Conservation (phyloP, 495 filamentous ascomycete species). For the Xylaria cubensis region DNA sequence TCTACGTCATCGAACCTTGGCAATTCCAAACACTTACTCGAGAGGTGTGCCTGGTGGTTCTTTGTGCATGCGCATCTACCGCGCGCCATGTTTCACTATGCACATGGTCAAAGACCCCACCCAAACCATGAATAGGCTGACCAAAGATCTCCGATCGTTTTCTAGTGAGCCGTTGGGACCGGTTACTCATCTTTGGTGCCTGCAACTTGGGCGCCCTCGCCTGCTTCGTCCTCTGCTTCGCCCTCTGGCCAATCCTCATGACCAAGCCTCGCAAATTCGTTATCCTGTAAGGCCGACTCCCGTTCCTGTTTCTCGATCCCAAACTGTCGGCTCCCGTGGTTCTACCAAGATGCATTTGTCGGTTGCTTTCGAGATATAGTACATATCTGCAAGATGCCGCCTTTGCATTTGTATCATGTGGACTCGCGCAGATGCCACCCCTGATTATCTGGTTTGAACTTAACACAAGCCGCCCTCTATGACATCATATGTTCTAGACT, state of each 20-base stretch:
- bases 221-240: constrained; percentile 92
- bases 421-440: constrained; percentile 34
- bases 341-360: constrained; percentile 26
- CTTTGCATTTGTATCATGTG: constrained; percentile 42
- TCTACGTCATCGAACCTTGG: constrained; percentile 31
- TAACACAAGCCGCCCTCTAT: constrained; percentile 24
- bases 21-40: constrained; percentile 31
- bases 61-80: constrained; percentile 49
- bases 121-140: constrained; percentile 39
- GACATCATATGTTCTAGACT: constrained; percentile 15
- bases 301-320: constrained; percentile 26
- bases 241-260: constrained; percentile 80
- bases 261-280: constrained; percentile 91
- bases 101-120: constrained; percentile 45
- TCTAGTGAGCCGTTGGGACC: constrained; percentile 96
- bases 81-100: constrained; percentile 47
- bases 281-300: constrained; percentile 75
- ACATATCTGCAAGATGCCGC: constrained; percentile 40
- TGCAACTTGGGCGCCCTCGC: constrained; percentile 90
- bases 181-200: constrained; percentile 86
- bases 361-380: constrained; percentile 24
- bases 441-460: constrained; percentile 34
- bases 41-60: constrained; percentile 42
- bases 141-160: constrained; percentile 32
- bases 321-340: constrained; percentile 21